Evolutionary conservation across 2,329 filamentous ascomycete species (phyloP).

Genomic region (Fusarium decemcellulare): DNA sequence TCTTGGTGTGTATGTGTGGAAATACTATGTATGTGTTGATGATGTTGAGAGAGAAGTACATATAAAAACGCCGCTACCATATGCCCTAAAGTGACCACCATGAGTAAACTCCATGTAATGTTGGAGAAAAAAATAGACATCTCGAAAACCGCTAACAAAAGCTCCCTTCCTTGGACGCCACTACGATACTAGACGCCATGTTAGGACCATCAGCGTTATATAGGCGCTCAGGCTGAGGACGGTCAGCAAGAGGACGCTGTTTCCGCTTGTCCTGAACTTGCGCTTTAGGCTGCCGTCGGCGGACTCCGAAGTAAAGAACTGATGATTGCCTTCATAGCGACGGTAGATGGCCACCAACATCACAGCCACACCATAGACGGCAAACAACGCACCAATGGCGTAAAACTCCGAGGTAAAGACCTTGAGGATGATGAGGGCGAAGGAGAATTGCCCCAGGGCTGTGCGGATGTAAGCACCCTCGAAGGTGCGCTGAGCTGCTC

Average conservation of each 20-base stretch:
- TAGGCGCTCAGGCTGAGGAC: slow-evolving; percentile 71
- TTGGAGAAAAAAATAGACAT: neutral
- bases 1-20: too few species aligned
- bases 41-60: neutral
- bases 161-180: neutral
- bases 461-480: slow-evolving; percentile 98
- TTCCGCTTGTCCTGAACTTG: slow-evolving; percentile 75
- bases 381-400: slow-evolving; percentile 94
- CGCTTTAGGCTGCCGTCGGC: slow-evolving; percentile 54
- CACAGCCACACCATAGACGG: slow-evolving; percentile 89
- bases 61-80: neutral
- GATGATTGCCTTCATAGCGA: slow-evolving; percentile 90
- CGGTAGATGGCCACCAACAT: slow-evolving; percentile 87
- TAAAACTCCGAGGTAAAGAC: slow-evolving; percentile 99
- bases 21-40: too few species aligned
- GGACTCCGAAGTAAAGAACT: slow-evolving; percentile 80
- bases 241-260: slow-evolving; percentile 72
- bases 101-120: neutral
- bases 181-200: slow-evolving; percentile 59
- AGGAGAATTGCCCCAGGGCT: slow-evolving; percentile 93
- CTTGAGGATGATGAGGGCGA: slow-evolving; percentile 89
- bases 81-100: neutral
- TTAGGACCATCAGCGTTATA: slow-evolving; percentile 68
- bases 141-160: neutral
- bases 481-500: slow-evolving; percentile 95